These are phyloP conservation scores for Chlamydomonas sp. DNA, from an alignment of 139 green algal species.

Conservation along the genomic window DNA sequence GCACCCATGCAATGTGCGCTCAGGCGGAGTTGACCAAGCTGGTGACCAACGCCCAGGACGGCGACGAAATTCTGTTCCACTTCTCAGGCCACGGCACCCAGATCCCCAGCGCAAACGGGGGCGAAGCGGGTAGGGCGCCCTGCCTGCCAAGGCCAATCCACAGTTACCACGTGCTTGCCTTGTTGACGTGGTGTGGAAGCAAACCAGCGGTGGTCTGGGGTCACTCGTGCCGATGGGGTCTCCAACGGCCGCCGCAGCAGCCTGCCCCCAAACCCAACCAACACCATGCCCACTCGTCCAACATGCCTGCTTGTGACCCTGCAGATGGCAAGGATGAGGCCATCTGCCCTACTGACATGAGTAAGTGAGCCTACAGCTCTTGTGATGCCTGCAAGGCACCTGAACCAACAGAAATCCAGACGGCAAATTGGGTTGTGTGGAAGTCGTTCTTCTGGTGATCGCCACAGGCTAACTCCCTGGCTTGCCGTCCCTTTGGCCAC, in stretches of 20 bases:
- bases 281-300: neutral
- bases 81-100: slow-evolving; percentile 81
- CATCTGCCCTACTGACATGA: slow-evolving; percentile 65
- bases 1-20: neutral
- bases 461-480: too few relatives aligned
- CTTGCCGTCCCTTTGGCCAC: neutral
- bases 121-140: neutral
- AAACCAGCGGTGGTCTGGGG: too few relatives aligned
- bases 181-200: too few relatives aligned
- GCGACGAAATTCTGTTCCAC: slow-evolving; percentile 78
- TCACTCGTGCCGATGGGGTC: too few relatives aligned
- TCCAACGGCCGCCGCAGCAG: too few relatives aligned
- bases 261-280: neutral
- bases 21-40: slow-evolving; percentile 62
- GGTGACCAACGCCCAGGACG: slow-evolving; percentile 46
- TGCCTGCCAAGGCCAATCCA: neutral
- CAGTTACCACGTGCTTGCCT: neutral
- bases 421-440: too few relatives aligned
- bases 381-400: neutral
- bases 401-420: too few relatives aligned
- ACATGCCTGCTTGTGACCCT: slow-evolving; percentile 26
- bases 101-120: slow-evolving; percentile 37
- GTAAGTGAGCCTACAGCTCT: slow-evolving; percentile 34
- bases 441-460: too few relatives aligned
- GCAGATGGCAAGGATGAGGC: slow-evolving; percentile 71